Conservation (phyloP, 495 filamentous ascomycete species). For the Hypoxylon subgilvum region DNA sequence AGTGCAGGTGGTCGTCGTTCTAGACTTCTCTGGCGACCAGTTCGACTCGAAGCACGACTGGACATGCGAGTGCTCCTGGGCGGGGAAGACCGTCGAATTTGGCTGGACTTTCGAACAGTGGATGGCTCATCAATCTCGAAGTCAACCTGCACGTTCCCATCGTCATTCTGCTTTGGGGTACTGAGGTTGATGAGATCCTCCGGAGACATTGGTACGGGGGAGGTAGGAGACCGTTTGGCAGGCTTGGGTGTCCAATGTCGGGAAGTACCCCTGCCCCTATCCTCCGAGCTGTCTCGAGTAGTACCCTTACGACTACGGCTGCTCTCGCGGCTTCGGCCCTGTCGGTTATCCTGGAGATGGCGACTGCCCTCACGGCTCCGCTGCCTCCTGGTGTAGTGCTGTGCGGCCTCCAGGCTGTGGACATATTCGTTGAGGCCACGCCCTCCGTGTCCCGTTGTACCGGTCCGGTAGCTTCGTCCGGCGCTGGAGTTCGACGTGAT, state of each 20-base stretch:
- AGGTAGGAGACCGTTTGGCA: conserved; percentile 86
- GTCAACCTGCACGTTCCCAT: conserved; percentile 13
- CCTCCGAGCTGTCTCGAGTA: conserved; percentile 67
- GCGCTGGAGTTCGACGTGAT: conserved; percentile 50
- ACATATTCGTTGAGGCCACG: conserved; percentile 85
- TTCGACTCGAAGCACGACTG: conserved; percentile 50
- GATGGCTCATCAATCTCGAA: conserved; percentile 45
- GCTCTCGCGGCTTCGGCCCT: conserved; percentile 55
- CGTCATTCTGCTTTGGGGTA: conserved; percentile 45
- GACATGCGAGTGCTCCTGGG: conserved; percentile 44
- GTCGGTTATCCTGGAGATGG: conserved; percentile 52
- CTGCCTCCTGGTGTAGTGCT: conserved; percentile 63
- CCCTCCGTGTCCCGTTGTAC: conserved; percentile 50
- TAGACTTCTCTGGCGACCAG: conserved; percentile 58
- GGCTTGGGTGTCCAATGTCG: conserved; percentile 73
- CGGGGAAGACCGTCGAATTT: conserved; percentile 47
- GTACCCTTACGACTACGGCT: conserved; percentile 59
- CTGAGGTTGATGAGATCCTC: conserved; percentile 72
- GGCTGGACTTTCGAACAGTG: conserved; percentile 50
- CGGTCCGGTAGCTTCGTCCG: conserved; percentile 48
- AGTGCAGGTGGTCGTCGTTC: conserved; percentile 56
- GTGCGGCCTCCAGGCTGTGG: conserved; percentile 80
- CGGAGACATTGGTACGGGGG: conserved; percentile 89
- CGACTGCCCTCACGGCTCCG: conserved; percentile 64
- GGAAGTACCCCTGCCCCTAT: conserved; percentile 67